Evolutionary conservation across 2,329 filamentous ascomycete species (phyloP).

Genomic region (Elsinoe batatas): DNA sequence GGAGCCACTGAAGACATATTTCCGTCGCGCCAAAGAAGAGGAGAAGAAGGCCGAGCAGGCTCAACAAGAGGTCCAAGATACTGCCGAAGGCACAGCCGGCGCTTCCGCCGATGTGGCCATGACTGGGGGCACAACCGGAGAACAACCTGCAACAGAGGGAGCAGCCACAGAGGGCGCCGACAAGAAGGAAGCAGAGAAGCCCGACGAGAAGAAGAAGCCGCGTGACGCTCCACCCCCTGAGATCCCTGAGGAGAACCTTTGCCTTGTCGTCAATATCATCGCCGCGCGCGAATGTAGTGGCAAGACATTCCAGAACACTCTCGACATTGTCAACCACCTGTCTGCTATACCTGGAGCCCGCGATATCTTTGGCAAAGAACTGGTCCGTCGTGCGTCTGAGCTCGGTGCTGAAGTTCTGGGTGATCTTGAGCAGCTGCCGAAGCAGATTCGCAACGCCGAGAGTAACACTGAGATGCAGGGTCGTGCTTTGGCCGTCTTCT

Average conservation of each 20-base stretch:
- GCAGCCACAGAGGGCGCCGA: constrained; percentile 16
- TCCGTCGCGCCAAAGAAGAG: constrained; percentile 70
- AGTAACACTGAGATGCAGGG: constrained; percentile 93
- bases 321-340: constrained; percentile 97
- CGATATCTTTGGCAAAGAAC: constrained; percentile 81
- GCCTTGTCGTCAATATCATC: constrained; percentile 91
- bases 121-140: constrained; percentile 17
- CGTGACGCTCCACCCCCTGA: constrained; percentile 66
- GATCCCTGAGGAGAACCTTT: constrained; percentile 80
- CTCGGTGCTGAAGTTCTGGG: constrained; percentile 75
- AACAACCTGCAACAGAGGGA: constrained; percentile 14
- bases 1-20: constrained; percentile 67
- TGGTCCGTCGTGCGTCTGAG: constrained; percentile 75
- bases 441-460: constrained; percentile 76
- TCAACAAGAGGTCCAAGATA: constrained; percentile 16
- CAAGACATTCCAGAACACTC: constrained; percentile 94
- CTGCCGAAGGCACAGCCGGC: constrained; percentile 7
- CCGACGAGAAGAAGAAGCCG: constrained; percentile 46
- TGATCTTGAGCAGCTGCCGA: constrained; percentile 75
- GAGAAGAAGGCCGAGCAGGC: constrained; percentile 37
- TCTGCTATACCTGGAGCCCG: constrained; percentile 87
- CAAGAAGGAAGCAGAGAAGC: constrained; percentile 32
- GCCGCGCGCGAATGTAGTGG: constrained; percentile 92
- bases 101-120: constrained; percentile 17
- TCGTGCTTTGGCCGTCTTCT: constrained; percentile 88